A percentile compares a stretch with the other conserved stretches of the same genome.
phyloP scores from a whole-genome alignment of 148 eudicot species.

The Polygonum maritimum region DNA sequence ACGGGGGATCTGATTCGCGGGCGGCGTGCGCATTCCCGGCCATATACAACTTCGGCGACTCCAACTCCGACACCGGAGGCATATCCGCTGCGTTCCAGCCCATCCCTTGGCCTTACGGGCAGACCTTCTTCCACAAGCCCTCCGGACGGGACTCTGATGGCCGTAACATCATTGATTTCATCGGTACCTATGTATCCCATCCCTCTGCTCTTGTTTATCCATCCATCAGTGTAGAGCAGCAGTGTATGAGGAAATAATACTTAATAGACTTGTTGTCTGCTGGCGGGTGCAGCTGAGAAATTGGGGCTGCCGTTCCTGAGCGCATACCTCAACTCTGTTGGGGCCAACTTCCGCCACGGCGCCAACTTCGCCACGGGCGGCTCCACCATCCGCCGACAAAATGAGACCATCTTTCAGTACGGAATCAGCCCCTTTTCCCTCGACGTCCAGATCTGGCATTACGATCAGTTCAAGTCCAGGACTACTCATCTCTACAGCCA shows the following conservation, averaged over 20 bases:
- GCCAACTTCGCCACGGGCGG: conserved; percentile 43
- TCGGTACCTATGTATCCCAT: conserved; percentile 12
- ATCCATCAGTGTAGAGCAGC: too few species aligned
- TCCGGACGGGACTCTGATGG: conserved; percentile 29
- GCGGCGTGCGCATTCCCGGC: conserved; percentile 19
- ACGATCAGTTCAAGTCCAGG: conserved; percentile 16
- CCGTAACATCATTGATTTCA: conserved; percentile 31
- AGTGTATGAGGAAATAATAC: too few species aligned
- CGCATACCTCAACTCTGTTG: conserved; percentile 32
- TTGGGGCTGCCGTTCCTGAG: conserved; percentile 26
- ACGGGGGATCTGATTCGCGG: neutral
- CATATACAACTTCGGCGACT: conserved; percentile 35
- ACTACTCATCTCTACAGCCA: neutral
- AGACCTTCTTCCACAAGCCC: conserved; percentile 30
- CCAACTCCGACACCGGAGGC: conserved; percentile 38
- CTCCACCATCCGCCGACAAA: conserved; percentile 27
- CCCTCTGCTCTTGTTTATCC: neutral
- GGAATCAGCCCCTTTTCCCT: conserved; percentile 32
- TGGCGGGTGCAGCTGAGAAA: conserved; percentile 24
- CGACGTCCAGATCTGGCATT: conserved; percentile 26
- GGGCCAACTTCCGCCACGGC: conserved; percentile 38
- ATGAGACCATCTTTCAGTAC: conserved; percentile 25
- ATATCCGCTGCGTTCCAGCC: conserved; percentile 31
- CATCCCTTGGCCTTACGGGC: conserved; percentile 27
- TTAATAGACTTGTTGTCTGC: too few species aligned